Evolutionary conservation across 441 rosid species (phyloP).

Genomic region (Syzygium malaccense): DNA sequence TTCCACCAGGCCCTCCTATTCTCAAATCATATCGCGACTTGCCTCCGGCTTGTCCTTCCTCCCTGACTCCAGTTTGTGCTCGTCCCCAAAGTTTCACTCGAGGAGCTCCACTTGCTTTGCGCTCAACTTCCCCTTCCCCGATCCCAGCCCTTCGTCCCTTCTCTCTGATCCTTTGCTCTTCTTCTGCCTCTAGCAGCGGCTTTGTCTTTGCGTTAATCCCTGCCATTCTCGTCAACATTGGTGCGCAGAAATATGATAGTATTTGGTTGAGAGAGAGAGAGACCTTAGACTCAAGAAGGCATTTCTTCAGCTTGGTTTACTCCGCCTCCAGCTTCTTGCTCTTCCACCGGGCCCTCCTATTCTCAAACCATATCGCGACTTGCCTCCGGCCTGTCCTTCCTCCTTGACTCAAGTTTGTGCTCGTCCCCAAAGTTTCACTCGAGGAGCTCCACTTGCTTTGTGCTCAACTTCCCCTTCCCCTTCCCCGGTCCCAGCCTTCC

Average conservation of each 20-base stretch:
- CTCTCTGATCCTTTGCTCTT: constrained; percentile 34
- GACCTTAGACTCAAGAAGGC: background rate
- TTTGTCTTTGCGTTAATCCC: constrained; percentile 23
- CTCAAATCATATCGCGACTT: constrained; percentile 39
- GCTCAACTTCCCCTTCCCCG: constrained; percentile 20
- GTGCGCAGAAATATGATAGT: background rate
- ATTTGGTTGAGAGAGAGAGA: background rate
- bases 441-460: constrained; percentile 20
- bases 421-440: constrained; percentile 25
- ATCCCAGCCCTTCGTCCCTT: background rate
- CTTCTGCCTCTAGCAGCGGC: constrained; percentile 39
- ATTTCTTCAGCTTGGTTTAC: constrained; percentile 9
- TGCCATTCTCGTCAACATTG: background rate
- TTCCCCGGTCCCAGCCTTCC: background rate
- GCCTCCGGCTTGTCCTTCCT: constrained; percentile 24
- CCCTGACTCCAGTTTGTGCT: constrained; percentile 25
- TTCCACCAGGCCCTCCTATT: constrained; percentile 32
- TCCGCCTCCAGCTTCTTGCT: constrained; percentile 30
- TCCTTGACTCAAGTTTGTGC: constrained; percentile 24
- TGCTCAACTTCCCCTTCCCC: constrained; percentile 19
- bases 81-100: constrained; percentile 23
- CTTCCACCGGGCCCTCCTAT: constrained; percentile 29
- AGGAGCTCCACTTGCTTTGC: constrained; percentile 22
- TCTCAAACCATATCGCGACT: constrained; percentile 38
- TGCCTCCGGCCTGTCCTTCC: constrained; percentile 28